Conservation (phyloP, 225 moss, liverwort and hornwort genomes). For the Sphagnum contortum region DNA sequence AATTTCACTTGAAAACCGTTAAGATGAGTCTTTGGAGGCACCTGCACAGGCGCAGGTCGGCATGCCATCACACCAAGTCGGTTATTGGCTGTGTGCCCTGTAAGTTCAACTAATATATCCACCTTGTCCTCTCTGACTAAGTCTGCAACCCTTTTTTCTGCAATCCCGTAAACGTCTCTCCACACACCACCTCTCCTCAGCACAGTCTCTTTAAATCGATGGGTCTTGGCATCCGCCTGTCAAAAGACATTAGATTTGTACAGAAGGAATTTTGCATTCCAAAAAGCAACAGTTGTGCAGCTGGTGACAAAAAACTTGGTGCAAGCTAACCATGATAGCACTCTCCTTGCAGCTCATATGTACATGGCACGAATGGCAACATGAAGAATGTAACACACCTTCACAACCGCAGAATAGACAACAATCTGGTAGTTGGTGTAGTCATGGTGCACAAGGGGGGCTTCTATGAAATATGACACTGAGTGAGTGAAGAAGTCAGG, state of each 20-base stretch:
- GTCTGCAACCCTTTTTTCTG: constrained; percentile 89
- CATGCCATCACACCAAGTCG: constrained; percentile 98
- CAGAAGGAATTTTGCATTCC: background rate
- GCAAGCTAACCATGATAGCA: background rate
- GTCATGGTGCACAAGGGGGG: constrained; percentile 91
- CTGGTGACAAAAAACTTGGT: background rate
- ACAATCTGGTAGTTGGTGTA: constrained; percentile 70
- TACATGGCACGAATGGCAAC: no score
- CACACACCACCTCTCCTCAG: constrained; percentile 85
- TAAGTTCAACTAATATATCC: constrained; percentile 94
- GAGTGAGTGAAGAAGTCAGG: constrained; percentile 99
- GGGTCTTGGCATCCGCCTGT: constrained; percentile 94
- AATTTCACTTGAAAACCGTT: no score
- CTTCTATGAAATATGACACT: constrained; percentile 97
- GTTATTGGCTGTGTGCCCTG: constrained; percentile 98
- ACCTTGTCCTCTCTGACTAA: constrained; percentile 84
- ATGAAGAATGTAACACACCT: constrained; percentile 33
- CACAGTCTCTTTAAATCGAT: constrained; percentile 86
- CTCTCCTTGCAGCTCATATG: background rate
- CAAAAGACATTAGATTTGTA: background rate
- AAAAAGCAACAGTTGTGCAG: background rate
- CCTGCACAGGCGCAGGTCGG: constrained; percentile 96
- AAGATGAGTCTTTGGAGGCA: constrained; percentile 5
- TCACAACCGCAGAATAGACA: constrained; percentile 93
- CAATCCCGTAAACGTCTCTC: constrained; percentile 91